phyloP scores from a whole-genome alignment of 805 yeast species.

The Yarrowia porcina region DNA sequence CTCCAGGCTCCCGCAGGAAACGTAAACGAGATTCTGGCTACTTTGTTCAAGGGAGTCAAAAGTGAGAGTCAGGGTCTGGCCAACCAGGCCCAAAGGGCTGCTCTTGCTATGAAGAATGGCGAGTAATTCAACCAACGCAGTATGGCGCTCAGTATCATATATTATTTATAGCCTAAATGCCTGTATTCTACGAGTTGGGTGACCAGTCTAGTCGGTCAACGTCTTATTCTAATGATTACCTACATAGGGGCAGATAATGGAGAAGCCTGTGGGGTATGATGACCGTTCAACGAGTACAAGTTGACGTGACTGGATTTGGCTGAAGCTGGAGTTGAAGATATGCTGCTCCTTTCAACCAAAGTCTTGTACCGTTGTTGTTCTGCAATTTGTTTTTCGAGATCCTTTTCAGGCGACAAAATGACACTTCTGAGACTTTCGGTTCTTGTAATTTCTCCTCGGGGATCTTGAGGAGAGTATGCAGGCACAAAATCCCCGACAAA shows the following conservation, averaged over 20 bases:
- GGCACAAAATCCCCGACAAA: conserved; percentile 17
- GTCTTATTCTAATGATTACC: too few relatives aligned
- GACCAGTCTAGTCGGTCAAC: too few relatives aligned
- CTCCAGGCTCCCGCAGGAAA: neutral
- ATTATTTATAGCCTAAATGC: neutral
- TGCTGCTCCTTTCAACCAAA: conserved; percentile 4
- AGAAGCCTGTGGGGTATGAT: neutral
- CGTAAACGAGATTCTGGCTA: neutral
- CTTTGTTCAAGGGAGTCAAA: conserved; percentile 17
- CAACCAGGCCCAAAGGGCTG: conserved; percentile 22
- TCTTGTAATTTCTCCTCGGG: conserved; percentile 4
- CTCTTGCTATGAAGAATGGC: conserved; percentile 16
- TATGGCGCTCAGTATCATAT: neutral
- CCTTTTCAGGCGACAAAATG: conserved; percentile 8
- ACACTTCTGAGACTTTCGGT: conserved; percentile 11
- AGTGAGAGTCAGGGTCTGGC: conserved; percentile 10
- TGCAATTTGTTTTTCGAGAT: neutral
- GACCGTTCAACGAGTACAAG: neutral
- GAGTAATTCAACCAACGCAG: neutral
- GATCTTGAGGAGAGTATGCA: conserved; percentile 5
- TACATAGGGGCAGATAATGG: conserved; percentile 7
- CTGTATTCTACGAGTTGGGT: neutral
- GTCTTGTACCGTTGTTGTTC: conserved; percentile 11
- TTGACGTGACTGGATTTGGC: conserved; percentile 9
- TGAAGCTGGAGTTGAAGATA: neutral